phyloP scores from a whole-genome alignment of 371 early-diverging fungal species.

The Mucor mucedo region DNA sequence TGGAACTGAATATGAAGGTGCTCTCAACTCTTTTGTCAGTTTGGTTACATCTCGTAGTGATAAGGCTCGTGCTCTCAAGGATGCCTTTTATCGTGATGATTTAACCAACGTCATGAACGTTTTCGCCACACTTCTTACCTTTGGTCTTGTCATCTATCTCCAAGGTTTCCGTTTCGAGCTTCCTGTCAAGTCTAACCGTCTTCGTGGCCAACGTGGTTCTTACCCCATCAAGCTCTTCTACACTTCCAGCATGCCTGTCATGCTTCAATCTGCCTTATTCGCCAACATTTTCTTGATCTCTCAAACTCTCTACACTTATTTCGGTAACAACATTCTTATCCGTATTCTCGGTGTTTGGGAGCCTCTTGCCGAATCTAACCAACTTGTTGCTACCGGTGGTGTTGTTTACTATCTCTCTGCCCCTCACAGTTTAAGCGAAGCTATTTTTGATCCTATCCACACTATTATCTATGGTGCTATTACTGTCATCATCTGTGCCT shows the following conservation, averaged over 20 bases:
- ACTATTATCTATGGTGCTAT: conserved; percentile 93
- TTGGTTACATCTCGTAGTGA: conserved; percentile 94
- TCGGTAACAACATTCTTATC: conserved; percentile 94
- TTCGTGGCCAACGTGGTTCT: conserved; percentile 96
- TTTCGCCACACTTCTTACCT: conserved; percentile 89
- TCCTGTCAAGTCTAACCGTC: conserved; percentile 95
- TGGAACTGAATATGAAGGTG: conserved; percentile 99
- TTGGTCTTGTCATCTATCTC: conserved; percentile 97
- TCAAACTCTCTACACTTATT: conserved; percentile 94
- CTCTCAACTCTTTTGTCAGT: conserved; percentile 95
- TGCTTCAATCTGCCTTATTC: conserved; percentile 98
- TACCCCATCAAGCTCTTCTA: conserved; percentile 99
- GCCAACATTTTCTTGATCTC: conserved; percentile 97
- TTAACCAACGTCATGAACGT: conserved; percentile 97
- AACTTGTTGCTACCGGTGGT: conserved; percentile 92
- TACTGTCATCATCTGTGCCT: conserved; percentile 93
- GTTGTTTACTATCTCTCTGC: conserved; percentile 98
- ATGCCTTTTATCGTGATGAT: conserved; percentile 97
- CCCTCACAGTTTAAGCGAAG: conserved; percentile 86
- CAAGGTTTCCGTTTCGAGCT: conserved; percentile 99
- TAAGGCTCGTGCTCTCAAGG: conserved; percentile 97
- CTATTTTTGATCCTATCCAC: conserved; percentile 92
- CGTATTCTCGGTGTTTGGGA: conserved; percentile 98
- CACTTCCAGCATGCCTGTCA: conserved; percentile 99
- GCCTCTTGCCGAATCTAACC: conserved; percentile 81